Evolutionary conservation across 345 rosid genomes (phyloP), one percentile per base, ranked within the genome.

Genomic region (Salix arbutifolia): DNA sequence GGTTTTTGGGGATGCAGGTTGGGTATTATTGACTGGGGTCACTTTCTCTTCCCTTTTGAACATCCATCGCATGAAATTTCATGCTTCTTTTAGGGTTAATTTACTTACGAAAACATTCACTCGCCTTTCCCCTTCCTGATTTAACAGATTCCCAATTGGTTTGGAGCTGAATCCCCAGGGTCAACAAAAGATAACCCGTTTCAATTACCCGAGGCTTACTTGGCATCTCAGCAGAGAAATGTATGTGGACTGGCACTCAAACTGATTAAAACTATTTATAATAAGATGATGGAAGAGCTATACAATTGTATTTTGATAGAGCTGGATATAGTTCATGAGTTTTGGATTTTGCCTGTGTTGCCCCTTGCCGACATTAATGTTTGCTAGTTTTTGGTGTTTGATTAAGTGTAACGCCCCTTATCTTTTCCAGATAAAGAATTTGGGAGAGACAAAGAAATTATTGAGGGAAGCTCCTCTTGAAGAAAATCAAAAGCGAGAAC

Each of bases 91-190:
- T 65, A 6, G 68, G 19, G 28, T 58, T 58, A 58, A 26, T 65
- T 65, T 33, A 65, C 38, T 65, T 30, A 2, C 12, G 18, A 4
- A 62, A 62, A 23, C 8, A 6, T 62, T 52, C 58, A 52, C 19
- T 2, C 0, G 66, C 16, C 1, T 37, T 40, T 73, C 46, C 84
- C 19, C 69, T 52, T 73, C 21, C 67, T 69, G 68, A 65, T 85
- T 40, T 33, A 70, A 67, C 88, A 96, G 99, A 96, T 96, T 76
- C 99, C 99, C 61, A 94, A 83, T 84, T 94, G 97, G 97, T 87
- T 92, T 77, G 91, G 86, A 62, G 88, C 93, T 67, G 98, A 87
- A 86, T 78, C 87, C 67, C 18, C 78, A 65, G 95, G 97, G 74
- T 74, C 90, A 5, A 92, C 99, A 30, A 88, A 92, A 84, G 89